Evolutionary conservation across 495 filamentous ascomycete species (phyloP), one percentile per base, ranked within the genome.

Genomic region (Xylaria scruposa): DNA sequence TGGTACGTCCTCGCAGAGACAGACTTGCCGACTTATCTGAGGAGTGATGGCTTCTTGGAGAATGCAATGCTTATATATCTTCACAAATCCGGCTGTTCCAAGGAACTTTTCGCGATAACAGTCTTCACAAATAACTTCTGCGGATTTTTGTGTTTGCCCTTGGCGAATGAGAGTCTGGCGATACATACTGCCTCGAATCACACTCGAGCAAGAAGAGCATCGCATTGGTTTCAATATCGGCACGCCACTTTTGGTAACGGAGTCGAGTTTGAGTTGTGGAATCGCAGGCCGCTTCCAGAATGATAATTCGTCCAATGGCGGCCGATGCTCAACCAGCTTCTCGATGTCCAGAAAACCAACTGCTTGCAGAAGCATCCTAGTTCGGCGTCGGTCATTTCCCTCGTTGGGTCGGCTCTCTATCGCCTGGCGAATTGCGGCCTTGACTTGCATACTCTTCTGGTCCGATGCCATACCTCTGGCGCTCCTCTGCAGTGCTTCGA

Each of bases 301-400:
- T 31, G 53, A 56, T 31, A 56, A 56, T 3, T 56, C 53, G 13
- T 56, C 53, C 31, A 56, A 56, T 17, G 53, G 53, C 24, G 53
- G 53, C 26, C 53, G 53, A 56, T 56, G 53, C 53, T 56, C 53
- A 29, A 56, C 53, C 26, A 56, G 13, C 26, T 56, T 56, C 53
- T 56, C 53, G 8, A 56, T 56, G 26, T 56, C 53, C 53, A 56
- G 53, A 31, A 56, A 56, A 56, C 53, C 53, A 56, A 31, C 53
- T 17, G 53, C 53, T 5, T 56, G 53, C 4, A 56, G 26, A 56
- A 56, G 53, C 21, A 31, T 56, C 13, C 53, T 29, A 13, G 21
- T 26, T 31, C 53, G 53, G 29, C 53, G 53, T 31, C 53, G 53
- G 21, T 56, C 53, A 24, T 17, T 31, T 56, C 3, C 10, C 13